Evolutionary conservation across 176 grass and related monocot genomes (phyloP), one percentile per base, ranked within the genome.

Genomic region (Avena atlantica): DNA sequence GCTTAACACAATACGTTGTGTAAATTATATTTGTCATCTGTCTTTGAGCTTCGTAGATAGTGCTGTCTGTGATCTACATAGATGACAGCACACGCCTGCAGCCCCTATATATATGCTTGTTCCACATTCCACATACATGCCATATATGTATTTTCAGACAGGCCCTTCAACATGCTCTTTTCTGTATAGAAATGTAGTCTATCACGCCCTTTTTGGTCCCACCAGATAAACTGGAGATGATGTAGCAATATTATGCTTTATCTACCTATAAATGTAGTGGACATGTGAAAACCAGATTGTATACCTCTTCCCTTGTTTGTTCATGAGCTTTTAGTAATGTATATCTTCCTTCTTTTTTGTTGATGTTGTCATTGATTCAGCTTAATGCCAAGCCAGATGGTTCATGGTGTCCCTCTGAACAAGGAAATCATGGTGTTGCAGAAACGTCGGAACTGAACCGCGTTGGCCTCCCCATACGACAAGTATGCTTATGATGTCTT

Each of bases 381-480:
- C 17, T 81, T 64, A 86, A 81, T 50, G 51, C 88, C 57, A 86
- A 60, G 9, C 4, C 55, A 8, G 71, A 89, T 58, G 78, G 5
- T 82, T 57, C 83, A 81, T 77, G 60, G 75, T 76, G 81, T 74
- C 24, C 78, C 15, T 82, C 78, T 61, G 78, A 86, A 81, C 70
- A 82, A 76, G 56, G 61, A 78, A 44, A 61, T 24, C 70, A 21
- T 70, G 88, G 73, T 40, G 78, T 17, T 86, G 49, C 40, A 36
- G 76, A 86, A 86, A 81, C 86, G 70, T 42, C 82, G 44, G 70
- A 89, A 81, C 81, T 91, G 37, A 93, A 93, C 81, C 74, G 78
- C 83, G 29, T 89, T 36, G 86, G 83, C 42, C 80, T 94, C 21
- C 92, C 92, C 16, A 84, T 94, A 86, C 74, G 78, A 84, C 78